Evolutionary conservation across 2,329 filamentous ascomycete species (phyloP), one percentile per base, ranked within the genome.

Genomic region (Colletotrichum salicis): DNA sequence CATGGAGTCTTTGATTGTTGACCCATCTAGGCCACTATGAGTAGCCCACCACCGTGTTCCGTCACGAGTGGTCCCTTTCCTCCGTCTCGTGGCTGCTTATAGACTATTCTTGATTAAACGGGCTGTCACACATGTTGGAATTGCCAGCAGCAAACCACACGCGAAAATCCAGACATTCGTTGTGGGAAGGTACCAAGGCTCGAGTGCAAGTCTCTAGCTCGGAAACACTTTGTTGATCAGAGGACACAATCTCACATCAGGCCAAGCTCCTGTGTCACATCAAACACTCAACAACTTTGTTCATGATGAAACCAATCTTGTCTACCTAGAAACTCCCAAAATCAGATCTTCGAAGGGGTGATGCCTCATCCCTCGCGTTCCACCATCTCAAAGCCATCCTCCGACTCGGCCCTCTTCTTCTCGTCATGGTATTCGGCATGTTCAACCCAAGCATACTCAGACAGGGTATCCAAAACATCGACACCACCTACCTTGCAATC

Each of bases 331-430:
- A n/a, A 11, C 7, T 11, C 41, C 41, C 41, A 48, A n/a, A 4
- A 48, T 22, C 41, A 2, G 8, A 5, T 7, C 8, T 19, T 4
- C 1, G 1, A 1, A 22, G 7, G 8, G 8, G 5, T 7, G 8
- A 22, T 5, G 19, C 19, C 41, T 63, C 7, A 63, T n/a, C 19
- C 22, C n/a, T 63, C 31, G 5, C 1, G 7, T 8, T 54, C 22
- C 60, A 63, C 31, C n/a, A 63, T n/a, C 45, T 63, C 60, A 8
- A 63, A 63, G 24, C 45, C 60, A 4, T 63, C 31, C 13, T 63
- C 60, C 7, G 29, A 13, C 29, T 35, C 45, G 10, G 5, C 31
- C 29, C 41, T n/a, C 19, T 54, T 35, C 22, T 54, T 27, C 15
- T 52, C 37, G 37, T 19, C 31, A 12, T 13, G 13, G 51, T 10